These are phyloP conservation scores for Yamadazyma kanchanaburiensis DNA, from an alignment of 1,139 yeast genomes.

Conservation along the genomic window DNA sequence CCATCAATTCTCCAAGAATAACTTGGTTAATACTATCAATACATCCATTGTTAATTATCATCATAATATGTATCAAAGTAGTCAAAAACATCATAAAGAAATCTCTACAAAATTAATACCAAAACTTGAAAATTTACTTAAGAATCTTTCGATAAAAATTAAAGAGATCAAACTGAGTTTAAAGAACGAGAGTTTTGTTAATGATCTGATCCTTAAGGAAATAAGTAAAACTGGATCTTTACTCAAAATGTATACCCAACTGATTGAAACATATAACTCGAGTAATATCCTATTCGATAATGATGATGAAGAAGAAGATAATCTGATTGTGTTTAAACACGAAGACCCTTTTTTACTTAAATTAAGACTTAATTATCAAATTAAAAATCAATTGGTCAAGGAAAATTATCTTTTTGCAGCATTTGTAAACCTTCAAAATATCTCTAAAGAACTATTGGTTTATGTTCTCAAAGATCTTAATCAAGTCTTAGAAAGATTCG, in stretches of 20 bases:
- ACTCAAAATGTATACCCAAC: constrained; percentile 27
- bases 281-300: constrained; percentile 19
- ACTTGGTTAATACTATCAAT: constrained; percentile 28
- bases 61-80: constrained; percentile 24
- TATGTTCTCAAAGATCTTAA: constrained; percentile 40
- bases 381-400: constrained; percentile 40
- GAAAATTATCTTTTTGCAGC: constrained; percentile 46
- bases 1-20: constrained; percentile 6
- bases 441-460: constrained; percentile 38
- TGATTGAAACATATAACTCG: constrained; percentile 34
- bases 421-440: constrained; percentile 41
- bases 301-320: constrained; percentile 21
- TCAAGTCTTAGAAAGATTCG: constrained; percentile 31
- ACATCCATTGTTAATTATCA: constrained; percentile 38
- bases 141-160: constrained; percentile 37
- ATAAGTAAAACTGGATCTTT: constrained; percentile 39
- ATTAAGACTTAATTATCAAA: constrained; percentile 38
- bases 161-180: constrained; percentile 42
- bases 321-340: constrained; percentile 9
- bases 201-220: constrained; percentile 33
- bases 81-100: constrained; percentile 31
- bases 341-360: constrained; percentile 46
- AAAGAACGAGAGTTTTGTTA: constrained; percentile 43
- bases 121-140: constrained; percentile 34
- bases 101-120: constrained; percentile 33